These are phyloP conservation scores for Cladorrhinum sp. DNA, from an alignment of 2,329 filamentous ascomycete genomes.

Conservation along the genomic window DNA sequence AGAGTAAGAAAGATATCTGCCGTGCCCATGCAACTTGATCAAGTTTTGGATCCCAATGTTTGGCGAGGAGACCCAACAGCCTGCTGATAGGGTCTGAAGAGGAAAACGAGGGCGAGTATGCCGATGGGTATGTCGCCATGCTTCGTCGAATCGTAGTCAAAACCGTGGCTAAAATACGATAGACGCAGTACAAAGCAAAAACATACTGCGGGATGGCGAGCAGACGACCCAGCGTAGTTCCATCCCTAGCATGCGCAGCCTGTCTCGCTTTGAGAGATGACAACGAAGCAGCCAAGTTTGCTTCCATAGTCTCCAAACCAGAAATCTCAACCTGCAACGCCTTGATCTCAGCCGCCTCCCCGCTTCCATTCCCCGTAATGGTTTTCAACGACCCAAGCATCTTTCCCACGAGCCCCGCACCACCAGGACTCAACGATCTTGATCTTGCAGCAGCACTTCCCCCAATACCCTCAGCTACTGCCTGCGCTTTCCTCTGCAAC, in stretches of 20 bases:
- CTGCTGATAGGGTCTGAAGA: conserved; percentile 81
- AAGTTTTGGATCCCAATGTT: conserved; percentile 79
- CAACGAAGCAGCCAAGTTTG: conserved; percentile 64
- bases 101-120: conserved; percentile 54
- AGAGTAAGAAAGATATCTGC: conserved; percentile 79
- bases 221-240: conserved; percentile 63
- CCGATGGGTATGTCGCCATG: conserved; percentile 39
- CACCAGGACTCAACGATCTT: conserved; percentile 19
- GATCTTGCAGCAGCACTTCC: conserved; percentile 18
- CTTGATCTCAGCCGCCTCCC: conserved; percentile 57
- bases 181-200: conserved; percentile 81
- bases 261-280: conserved; percentile 60
- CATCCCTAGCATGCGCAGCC: conserved; percentile 62
- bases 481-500: conserved; percentile 58
- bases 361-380: conserved; percentile 60
- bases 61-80: conserved; percentile 72
- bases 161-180: conserved; percentile 71
- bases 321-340: conserved; percentile 70
- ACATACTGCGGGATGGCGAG: conserved; percentile 60
- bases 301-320: conserved; percentile 77
- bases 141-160: conserved; percentile 63
- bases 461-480: conserved; percentile 31
- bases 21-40: conserved; percentile 81
- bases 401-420: conserved; percentile 66
- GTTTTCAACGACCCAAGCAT: conserved; percentile 59